These are phyloP conservation scores for Ogataea hybrid DNA, from an alignment of 1,139 yeast species.

Conservation along the genomic window DNA sequence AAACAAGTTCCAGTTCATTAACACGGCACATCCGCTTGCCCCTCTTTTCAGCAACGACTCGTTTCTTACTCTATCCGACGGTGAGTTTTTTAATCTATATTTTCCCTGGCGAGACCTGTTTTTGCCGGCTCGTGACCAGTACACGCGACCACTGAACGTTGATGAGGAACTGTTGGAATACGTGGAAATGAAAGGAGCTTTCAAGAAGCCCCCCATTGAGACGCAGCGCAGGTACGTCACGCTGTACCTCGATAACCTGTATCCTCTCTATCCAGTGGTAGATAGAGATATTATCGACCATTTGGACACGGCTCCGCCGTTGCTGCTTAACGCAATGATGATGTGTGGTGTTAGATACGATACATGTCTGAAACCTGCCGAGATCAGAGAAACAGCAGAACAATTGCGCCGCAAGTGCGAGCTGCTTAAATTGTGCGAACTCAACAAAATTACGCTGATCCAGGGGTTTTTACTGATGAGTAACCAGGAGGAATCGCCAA, in stretches of 20 bases:
- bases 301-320: slow-evolving; percentile 22
- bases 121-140: slow-evolving; percentile 18
- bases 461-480: slow-evolving; percentile 32
- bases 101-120: slow-evolving; percentile 34
- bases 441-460: slow-evolving; percentile 31
- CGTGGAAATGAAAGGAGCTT: slow-evolving; percentile 29
- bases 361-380: slow-evolving; percentile 5
- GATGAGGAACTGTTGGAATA: slow-evolving; percentile 28
- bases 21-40: slow-evolving; percentile 35
- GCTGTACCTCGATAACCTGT: slow-evolving; percentile 28
- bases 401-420: slow-evolving; percentile 29
- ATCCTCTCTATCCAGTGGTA: slow-evolving; percentile 34
- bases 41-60: slow-evolving; percentile 34
- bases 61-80: slow-evolving; percentile 32
- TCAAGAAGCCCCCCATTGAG: slow-evolving; percentile 24
- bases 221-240: slow-evolving; percentile 26
- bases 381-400: slow-evolving; percentile 27
- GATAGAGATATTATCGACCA: slow-evolving; percentile 22
- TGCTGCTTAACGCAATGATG: slow-evolving; percentile 33
- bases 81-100: slow-evolving; percentile 32
- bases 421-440: slow-evolving; percentile 30
- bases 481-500: slow-evolving; percentile 33
- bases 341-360: slow-evolving; percentile 29
- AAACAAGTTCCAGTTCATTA: slow-evolving; percentile 31
- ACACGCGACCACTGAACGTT: slow-evolving; percentile 13